These are phyloP conservation scores for Xylariaceae sp. DNA, from an alignment of 2,329 filamentous ascomycete genomes.

Conservation along the genomic window DNA sequence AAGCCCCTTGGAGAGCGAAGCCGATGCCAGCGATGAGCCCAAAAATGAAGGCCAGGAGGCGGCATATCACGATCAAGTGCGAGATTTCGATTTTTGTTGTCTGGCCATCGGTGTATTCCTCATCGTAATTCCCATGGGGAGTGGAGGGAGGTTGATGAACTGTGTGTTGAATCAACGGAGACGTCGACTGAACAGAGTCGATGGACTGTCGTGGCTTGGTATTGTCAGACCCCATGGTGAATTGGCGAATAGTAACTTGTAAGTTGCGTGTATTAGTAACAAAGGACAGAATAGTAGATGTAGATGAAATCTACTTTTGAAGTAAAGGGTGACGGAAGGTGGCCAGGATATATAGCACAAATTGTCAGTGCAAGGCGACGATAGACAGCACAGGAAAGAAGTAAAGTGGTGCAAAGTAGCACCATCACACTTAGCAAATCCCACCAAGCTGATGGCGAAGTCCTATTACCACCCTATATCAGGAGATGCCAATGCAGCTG, in stretches of 20 bases:
- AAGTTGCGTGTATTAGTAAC: background rate
- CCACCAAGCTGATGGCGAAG: background rate
- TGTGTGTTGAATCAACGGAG: slow-evolving; percentile 11
- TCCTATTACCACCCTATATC: background rate
- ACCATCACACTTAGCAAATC: background rate
- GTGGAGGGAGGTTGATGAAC: background rate
- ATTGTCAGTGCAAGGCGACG: too few relatives aligned
- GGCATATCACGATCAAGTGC: background rate
- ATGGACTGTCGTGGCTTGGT: slow-evolving; percentile 13
- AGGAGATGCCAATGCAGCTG: background rate
- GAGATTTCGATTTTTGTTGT: background rate
- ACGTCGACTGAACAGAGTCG: slow-evolving; percentile 14
- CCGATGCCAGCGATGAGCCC: slow-evolving; percentile 5
- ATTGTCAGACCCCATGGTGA: background rate
- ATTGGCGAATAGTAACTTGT: background rate
- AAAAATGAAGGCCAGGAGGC: slow-evolving; percentile 11
- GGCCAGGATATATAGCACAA: too few relatives aligned
- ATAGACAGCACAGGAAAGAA: too few relatives aligned
- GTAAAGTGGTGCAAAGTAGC: background rate
- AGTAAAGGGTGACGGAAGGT: too few relatives aligned
- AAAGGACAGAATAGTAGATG: background rate
- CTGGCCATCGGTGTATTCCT: background rate
- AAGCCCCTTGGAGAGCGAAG: background rate
- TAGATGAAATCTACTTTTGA: too few relatives aligned
- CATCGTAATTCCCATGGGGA: background rate